phyloP scores from a whole-genome alignment of 2,329 filamentous ascomycete genomes.

The Ophiocordyceps sinensis region DNA sequence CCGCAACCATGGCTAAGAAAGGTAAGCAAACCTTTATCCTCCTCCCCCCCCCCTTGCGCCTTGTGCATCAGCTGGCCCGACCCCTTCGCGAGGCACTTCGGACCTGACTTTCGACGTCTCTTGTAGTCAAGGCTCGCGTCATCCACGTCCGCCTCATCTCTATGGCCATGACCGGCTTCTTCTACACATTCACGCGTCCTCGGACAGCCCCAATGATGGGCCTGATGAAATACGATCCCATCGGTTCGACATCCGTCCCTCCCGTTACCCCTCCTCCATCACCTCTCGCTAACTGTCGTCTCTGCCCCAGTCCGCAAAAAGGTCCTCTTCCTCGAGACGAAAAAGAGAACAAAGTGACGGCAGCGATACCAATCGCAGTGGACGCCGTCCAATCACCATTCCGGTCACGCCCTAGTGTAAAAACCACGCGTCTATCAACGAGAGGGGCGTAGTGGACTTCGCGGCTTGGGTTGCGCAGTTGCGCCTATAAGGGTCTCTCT shows the following conservation, averaged over 20 bases:
- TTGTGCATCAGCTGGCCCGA: no score
- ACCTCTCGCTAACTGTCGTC: neutral
- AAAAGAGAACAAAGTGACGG: conserved; percentile 52
- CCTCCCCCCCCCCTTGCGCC: neutral
- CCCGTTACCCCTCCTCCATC: neutral
- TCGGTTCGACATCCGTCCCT: conserved; percentile 43
- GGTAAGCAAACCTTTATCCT: conserved; percentile 2
- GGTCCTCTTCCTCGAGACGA: conserved; percentile 89
- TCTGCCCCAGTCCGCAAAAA: conserved; percentile 64
- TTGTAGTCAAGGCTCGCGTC: conserved; percentile 73
- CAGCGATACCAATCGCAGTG: neutral
- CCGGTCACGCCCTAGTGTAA: neutral
- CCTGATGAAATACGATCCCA: conserved; percentile 98
- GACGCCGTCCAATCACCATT: neutral
- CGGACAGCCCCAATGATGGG: conserved; percentile 72
- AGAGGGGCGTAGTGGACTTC: conserved; percentile 16
- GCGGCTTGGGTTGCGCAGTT: conserved; percentile 6
- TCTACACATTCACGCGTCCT: conserved; percentile 77
- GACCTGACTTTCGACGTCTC: neutral
- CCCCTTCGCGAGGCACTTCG: neutral
- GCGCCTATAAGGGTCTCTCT: neutral
- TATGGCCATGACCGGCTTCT: conserved; percentile 98
- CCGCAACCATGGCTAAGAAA: conserved; percentile 12
- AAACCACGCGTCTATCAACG: conserved; percentile 13
- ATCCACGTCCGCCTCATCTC: conserved; percentile 88